phyloP scores from a whole-genome alignment of 768 basidiomycete species.

The Xerocomellus amylosporus region DNA sequence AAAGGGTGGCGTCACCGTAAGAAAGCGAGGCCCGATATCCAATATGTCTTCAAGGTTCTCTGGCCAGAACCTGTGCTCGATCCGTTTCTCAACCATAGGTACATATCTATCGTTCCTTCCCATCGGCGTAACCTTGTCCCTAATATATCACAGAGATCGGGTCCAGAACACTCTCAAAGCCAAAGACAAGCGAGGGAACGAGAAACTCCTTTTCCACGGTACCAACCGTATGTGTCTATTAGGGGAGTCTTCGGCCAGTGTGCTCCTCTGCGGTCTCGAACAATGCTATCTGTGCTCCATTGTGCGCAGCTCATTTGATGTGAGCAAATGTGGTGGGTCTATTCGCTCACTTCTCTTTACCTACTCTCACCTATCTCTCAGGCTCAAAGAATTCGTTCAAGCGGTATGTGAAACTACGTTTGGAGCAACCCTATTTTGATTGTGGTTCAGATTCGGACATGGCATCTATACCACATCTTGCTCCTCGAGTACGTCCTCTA shows the following conservation, averaged over 20 bases:
- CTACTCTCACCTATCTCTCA: constrained; percentile 23
- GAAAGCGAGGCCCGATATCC: constrained; percentile 48
- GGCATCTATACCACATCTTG: constrained; percentile 68
- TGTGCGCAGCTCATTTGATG: constrained; percentile 57
- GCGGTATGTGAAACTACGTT: constrained; percentile 29
- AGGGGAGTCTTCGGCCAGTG: constrained; percentile 48
- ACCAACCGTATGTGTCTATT: constrained; percentile 56
- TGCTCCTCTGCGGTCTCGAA: constrained; percentile 47
- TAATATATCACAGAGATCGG: constrained; percentile 17
- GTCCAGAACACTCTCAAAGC: constrained; percentile 28
- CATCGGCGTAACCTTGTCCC: constrained; percentile 10
- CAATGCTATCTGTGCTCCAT: constrained; percentile 57
- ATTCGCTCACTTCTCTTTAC: not conserved
- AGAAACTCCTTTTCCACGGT: constrained; percentile 67
- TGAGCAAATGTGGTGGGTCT: constrained; percentile 53
- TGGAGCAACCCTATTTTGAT: not conserved
- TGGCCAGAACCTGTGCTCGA: constrained; percentile 43
- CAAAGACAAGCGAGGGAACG: constrained; percentile 40
- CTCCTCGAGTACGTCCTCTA: constrained; percentile 53
- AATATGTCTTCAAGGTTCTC: constrained; percentile 51
- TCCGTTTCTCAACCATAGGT: constrained; percentile 50
- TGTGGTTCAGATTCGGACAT: constrained; percentile 52
- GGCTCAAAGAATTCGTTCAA: constrained; percentile 57
- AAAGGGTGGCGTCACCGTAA: constrained; percentile 57
- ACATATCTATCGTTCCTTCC: constrained; percentile 19